Percentiles rank a stretch among this genome's conserved stretches.
These are phyloP conservation scores for Ophiocordyceps robertsii DNA, from an alignment of 2,329 filamentous ascomycete species.

Conservation along the genomic window DNA sequence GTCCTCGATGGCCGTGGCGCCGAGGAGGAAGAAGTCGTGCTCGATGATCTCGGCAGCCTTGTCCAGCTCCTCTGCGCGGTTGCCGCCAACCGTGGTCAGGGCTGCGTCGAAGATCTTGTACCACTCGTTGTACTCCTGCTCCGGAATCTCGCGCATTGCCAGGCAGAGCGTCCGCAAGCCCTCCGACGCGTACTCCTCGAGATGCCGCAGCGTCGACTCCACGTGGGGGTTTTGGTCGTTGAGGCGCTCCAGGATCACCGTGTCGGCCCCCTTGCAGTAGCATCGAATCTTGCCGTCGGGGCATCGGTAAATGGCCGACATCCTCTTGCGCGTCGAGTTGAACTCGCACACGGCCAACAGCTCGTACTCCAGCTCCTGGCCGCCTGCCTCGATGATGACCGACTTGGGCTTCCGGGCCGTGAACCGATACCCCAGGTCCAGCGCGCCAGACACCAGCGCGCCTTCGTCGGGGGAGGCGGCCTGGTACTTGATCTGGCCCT, in stretches of 20 bases:
- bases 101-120: constrained; percentile 74
- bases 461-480: constrained; percentile 95
- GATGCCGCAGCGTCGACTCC: constrained; percentile 78
- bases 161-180: constrained; percentile 89
- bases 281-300: constrained; percentile 89
- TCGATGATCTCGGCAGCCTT: constrained; percentile 96
- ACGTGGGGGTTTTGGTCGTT: constrained; percentile 73
- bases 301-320: constrained; percentile 95
- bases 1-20: constrained; percentile 95
- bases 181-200: constrained; percentile 98
- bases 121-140: constrained; percentile 84
- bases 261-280: constrained; percentile 95
- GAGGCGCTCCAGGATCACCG: constrained; percentile 87
- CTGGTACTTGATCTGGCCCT: constrained; percentile 88
- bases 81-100: constrained; percentile 79
- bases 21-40: constrained; percentile 78
- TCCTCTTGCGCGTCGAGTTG: constrained; percentile 85
- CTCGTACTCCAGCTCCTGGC: constrained; percentile 68
- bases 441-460: constrained; percentile 86
- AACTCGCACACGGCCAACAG: constrained; percentile 96
- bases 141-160: constrained; percentile 84
- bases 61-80: constrained; percentile 86
- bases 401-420: constrained; percentile 77
- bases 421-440: constrained; percentile 77
- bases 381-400: constrained; percentile 70